These are phyloP conservation scores for Ulmus americana DNA, from an alignment of 331 rosid genomes.

Conservation along the genomic window DNA sequence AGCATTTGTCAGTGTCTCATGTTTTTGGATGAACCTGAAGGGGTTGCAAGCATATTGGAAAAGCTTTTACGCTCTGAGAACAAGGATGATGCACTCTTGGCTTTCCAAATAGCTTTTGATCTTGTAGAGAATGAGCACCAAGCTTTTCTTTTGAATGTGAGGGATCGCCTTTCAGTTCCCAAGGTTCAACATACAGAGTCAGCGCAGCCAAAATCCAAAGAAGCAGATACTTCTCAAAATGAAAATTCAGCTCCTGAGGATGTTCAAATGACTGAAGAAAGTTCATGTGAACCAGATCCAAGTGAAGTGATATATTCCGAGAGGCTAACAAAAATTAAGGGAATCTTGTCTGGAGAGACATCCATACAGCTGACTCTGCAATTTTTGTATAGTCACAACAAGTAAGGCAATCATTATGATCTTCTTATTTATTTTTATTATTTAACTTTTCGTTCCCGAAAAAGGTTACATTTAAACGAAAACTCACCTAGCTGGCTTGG, in stretches of 20 bases:
- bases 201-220: slow-evolving; percentile 44
- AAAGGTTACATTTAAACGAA: not conserved
- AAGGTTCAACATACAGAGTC: slow-evolving; percentile 50
- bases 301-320: slow-evolving; percentile 61
- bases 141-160: slow-evolving; percentile 77
- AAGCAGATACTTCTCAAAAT: slow-evolving; percentile 46
- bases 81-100: slow-evolving; percentile 83
- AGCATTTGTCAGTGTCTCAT: slow-evolving; percentile 94
- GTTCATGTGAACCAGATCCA: slow-evolving; percentile 55
- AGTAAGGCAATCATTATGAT: slow-evolving; percentile 51
- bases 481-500: slow-evolving; percentile 14
- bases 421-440: slow-evolving; percentile 2
- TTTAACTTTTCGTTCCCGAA: slow-evolving; percentile 7
- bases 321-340: slow-evolving; percentile 72
- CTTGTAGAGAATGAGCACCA: slow-evolving; percentile 95
- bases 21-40: slow-evolving; percentile 92
- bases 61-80: slow-evolving; percentile 80
- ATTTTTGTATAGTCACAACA: slow-evolving; percentile 92
- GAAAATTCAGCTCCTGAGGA: slow-evolving; percentile 57
- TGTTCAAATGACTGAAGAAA: slow-evolving; percentile 75
- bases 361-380: slow-evolving; percentile 84
- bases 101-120: slow-evolving; percentile 93
- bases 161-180: slow-evolving; percentile 66
- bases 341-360: slow-evolving; percentile 90
- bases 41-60: slow-evolving; percentile 80